Evolutionary conservation across 148 eudicot species (phyloP), one percentile per base, ranked within the genome.

Genomic region (Rhododendron mucronatum): DNA sequence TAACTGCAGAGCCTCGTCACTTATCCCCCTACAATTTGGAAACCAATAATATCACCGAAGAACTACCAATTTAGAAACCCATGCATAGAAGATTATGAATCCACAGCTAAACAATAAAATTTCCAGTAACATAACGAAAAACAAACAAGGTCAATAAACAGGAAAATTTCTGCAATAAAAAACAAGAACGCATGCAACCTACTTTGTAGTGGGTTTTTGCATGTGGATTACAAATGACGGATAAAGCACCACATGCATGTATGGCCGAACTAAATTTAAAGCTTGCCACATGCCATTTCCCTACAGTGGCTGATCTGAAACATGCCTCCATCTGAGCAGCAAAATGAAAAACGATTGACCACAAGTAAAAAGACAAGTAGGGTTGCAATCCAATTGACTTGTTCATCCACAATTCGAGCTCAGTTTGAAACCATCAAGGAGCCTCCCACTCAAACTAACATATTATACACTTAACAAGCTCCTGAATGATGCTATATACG

Each of bases 1-100:
- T 81, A 94, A 86, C 84, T 89, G 91, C 84, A 96, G 87, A 83
- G 98, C 99, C 85, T 95, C 96, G 28, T 92, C 91, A 83, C 98
- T 96, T 84, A 93, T 94, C 33, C 99, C 98, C 87, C 99, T 96
- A 93, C 82, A 87, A 87, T 50, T 44, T 84, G 74, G 45, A 61
- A 30, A 45, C 81, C 82, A 44, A 23, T 44, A 83, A 44, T 83
- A 63, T 41, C 78, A 84, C 78, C 33, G 35, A 21, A 83, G 69
- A 33, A 80, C n/a, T 28, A 23, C 71, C 67, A 61, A 87, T 63
- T 63, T 69, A 53, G 77, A 80, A 85, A 26, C 63, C 73, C 50
- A 39, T 26, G 11, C 12, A 75, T 75, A 47, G 44, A 48, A 47
- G 82, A n/a, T 26, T 47, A 16, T 30, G 41, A 51, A 81, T 53